These are phyloP conservation scores for Trypanosomatidae sp. DNA, from an alignment of 208 protist species.

Conservation along the genomic window DNA sequence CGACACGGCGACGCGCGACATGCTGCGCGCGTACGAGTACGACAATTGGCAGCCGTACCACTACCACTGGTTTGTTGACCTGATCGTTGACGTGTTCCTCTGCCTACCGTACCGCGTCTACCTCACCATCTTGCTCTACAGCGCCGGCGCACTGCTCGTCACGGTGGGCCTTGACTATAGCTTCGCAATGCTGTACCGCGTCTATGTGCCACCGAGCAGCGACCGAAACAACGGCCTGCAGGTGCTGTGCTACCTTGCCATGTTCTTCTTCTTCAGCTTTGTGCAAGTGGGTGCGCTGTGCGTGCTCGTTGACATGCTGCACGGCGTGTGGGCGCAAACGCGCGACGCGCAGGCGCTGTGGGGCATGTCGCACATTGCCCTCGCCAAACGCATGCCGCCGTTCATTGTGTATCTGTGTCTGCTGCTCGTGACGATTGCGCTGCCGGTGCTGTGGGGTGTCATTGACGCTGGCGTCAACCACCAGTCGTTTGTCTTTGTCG, in stretches of 20 bases:
- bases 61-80: conserved; percentile 60
- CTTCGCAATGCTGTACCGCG: conserved; percentile 54
- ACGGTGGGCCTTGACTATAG: conserved; percentile 48
- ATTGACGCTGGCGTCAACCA: conserved; percentile 32
- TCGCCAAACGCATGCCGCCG: conserved; percentile 50
- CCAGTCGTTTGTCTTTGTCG: conserved; percentile 52
- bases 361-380: conserved; percentile 43
- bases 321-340: conserved; percentile 41
- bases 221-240: conserved; percentile 15
- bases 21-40: conserved; percentile 55
- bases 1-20: conserved; percentile 11
- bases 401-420: conserved; percentile 60
- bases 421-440: conserved; percentile 34
- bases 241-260: conserved; percentile 44
- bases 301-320: conserved; percentile 55
- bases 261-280: conserved; percentile 78
- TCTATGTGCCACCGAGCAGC: conserved; percentile 29
- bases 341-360: conserved; percentile 52
- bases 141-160: conserved; percentile 30
- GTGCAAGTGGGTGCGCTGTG: conserved; percentile 43
- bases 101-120: conserved; percentile 55
- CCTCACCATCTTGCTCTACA: conserved; percentile 65
- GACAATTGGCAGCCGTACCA: conserved; percentile 53
- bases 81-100: conserved; percentile 69
- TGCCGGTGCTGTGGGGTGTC: conserved; percentile 69